A percentile compares a stretch with the other conserved stretches of the same genome.
Evolutionary conservation across 2,329 filamentous ascomycete genomes (phyloP).

Genomic region (Sporothrix luriei): DNA sequence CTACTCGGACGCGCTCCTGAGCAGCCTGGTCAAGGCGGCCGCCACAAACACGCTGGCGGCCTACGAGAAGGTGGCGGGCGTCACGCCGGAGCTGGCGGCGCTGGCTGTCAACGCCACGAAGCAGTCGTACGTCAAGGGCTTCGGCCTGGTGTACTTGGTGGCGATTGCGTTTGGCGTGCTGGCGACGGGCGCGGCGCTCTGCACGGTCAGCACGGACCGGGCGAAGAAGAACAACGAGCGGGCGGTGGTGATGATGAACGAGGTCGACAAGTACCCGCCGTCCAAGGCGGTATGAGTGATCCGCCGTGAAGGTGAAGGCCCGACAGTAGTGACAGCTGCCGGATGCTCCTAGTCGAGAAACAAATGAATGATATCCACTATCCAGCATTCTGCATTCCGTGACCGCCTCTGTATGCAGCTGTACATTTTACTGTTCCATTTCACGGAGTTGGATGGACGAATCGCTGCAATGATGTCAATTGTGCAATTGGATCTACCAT

Average conservation of each 20-base stretch:
- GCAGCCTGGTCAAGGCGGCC: constrained; percentile 40
- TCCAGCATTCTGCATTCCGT: not conserved
- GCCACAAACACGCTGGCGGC: constrained; percentile 42
- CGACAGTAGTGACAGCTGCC: not conserved
- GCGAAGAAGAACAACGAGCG: constrained; percentile 41
- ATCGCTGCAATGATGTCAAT: no score
- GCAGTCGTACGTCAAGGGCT: constrained; percentile 43
- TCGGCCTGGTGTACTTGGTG: constrained; percentile 43
- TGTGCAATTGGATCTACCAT: no score
- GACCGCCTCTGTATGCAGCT: no score
- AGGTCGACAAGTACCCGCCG: constrained; percentile 30
- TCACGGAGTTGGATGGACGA: not conserved
- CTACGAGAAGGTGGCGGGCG: constrained; percentile 41
- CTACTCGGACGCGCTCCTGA: constrained; percentile 35
- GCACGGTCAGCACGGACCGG: constrained; percentile 41
- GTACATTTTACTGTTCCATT: not conserved
- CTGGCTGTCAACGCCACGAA: constrained; percentile 41
- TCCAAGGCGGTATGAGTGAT: not conserved
- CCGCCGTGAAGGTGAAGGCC: not conserved
- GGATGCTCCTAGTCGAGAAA: not conserved
- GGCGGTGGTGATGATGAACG: constrained; percentile 40
- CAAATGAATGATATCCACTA: not conserved
- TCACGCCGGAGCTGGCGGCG: constrained; percentile 39
- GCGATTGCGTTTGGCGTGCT: constrained; percentile 43
- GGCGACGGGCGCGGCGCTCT: constrained; percentile 40